These are phyloP conservation scores for Colletotrichum liaoningense DNA, from an alignment of 2,329 filamentous ascomycete genomes.

Conservation along the genomic window DNA sequence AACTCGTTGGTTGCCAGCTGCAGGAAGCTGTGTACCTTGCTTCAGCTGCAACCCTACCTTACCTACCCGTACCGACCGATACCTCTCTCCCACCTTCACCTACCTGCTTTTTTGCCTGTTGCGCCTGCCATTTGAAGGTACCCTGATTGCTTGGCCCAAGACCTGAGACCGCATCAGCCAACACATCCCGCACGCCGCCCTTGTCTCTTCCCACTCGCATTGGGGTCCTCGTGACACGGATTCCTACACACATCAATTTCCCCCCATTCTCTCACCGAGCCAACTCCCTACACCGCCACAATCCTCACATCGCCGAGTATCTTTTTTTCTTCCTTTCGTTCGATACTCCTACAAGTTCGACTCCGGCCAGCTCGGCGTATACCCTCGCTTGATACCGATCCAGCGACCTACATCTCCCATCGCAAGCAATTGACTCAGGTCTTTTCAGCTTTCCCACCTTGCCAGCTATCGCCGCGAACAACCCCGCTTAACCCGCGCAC, in stretches of 20 bases:
- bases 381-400: neutral
- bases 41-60: slow-evolving; percentile 11
- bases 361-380: neutral
- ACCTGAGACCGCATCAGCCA: slow-evolving; percentile 30
- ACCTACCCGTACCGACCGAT: neutral
- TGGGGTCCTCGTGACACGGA: slow-evolving; percentile 29
- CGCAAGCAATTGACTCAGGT: slow-evolving; percentile 8
- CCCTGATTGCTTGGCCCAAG: neutral
- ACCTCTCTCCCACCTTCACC: neutral
- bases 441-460: neutral
- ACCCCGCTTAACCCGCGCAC: slow-evolving; percentile 13
- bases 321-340: neutral
- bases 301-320: slow-evolving; percentile 2
- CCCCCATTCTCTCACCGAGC: slow-evolving; percentile 28
- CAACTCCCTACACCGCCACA: slow-evolving; percentile 14
- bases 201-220: slow-evolving; percentile 22
- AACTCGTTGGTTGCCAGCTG: neutral
- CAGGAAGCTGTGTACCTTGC: slow-evolving; percentile 8
- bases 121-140: neutral
- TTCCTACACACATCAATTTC: slow-evolving; percentile 28
- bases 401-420: neutral
- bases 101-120: slow-evolving; percentile 9
- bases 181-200: slow-evolving; percentile 26
- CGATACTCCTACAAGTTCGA: neutral
- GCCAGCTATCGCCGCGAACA: neutral